Base-by-base conservation (phyloP, 2,329 filamentous ascomycete genomes). In the Nannizziopsis barbatae region DNA sequence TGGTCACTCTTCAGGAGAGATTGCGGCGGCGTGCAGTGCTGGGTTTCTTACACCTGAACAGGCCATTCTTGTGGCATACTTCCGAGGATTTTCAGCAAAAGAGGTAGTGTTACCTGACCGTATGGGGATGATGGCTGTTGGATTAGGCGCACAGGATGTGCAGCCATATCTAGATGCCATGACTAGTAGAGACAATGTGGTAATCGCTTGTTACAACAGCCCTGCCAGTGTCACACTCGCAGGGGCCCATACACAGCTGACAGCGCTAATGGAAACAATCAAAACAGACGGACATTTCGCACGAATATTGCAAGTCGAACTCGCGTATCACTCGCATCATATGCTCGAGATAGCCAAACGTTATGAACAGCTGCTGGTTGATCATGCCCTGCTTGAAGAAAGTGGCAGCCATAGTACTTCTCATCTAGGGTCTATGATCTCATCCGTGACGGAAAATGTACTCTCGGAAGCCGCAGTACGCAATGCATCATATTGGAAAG, bases 281-380 rank as follows among this genome's bases (percentile, higher is more conserved):
- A 50, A 59, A 1, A 44, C 42, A 1, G 37, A 56, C 5, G 42
- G 36, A 1, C 45, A 51, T 1, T 61, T 62, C 41, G 47, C 49
- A 9, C 54, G 58, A 2, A 42, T 40, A 15, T 50, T 63, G 1
- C 52, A 50, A 15, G 50, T 55, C 2, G 56, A 64, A 31, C 71
- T 71, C 52, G 57, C 58, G 1, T 73, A 71, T 43, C 71, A 73
- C 47, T 70, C 67, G 0, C 62, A 63, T 30, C 68, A 71, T 35
- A 71, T 67, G 62, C 7, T 27, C 4, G 22, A 27, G 22, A 27
- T 27, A 27, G 22, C 22, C 22, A 7, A 27, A 27, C 22, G 22
- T 7, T 27, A 27, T 27, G 22, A 27, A 7, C 22, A 27, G 3
- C 22, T 27, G 22, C 22, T 27, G 7, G 22, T 27, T 7, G 7